Evolutionary conservation across 176 grass and related monocot species (phyloP).

Genomic region (Typha latifolia): DNA sequence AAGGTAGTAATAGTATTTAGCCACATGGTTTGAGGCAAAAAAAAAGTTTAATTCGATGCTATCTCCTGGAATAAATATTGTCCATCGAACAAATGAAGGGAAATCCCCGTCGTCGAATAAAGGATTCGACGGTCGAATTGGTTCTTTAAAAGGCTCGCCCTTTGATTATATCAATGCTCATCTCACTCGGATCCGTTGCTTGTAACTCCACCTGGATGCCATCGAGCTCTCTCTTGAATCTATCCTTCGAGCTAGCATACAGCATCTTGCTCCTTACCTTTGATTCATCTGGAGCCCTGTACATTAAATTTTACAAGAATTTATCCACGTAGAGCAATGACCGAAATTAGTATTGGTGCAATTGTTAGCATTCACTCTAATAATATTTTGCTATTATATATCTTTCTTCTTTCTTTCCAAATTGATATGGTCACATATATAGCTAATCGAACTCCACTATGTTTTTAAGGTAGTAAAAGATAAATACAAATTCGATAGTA

Average conservation of each 20-base stretch:
- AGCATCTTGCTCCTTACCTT: slow-evolving; percentile 2
- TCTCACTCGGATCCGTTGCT: background rate
- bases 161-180: background rate
- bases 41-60: background rate
- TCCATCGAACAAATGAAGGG: background rate
- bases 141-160: background rate
- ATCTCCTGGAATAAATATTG: background rate
- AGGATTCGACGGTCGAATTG: background rate
- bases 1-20: background rate
- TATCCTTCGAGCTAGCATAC: background rate
- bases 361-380: background rate
- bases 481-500: too few species aligned
- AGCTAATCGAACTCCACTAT: too few species aligned
- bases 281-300: background rate
- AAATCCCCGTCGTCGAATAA: background rate
- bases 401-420: background rate
- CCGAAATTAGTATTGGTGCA: background rate
- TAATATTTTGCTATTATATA: background rate
- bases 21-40: background rate
- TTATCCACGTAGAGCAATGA: background rate
- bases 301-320: background rate
- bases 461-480: too few species aligned
- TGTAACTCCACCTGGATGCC: slow-evolving; percentile 1
- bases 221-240: background rate
- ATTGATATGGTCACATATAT: too few species aligned